A percentile compares a stretch with the other conserved stretches of the same genome.
Conservation (phyloP, 2,329 filamentous ascomycete genomes). For the Elsinoe necatrix region DNA sequence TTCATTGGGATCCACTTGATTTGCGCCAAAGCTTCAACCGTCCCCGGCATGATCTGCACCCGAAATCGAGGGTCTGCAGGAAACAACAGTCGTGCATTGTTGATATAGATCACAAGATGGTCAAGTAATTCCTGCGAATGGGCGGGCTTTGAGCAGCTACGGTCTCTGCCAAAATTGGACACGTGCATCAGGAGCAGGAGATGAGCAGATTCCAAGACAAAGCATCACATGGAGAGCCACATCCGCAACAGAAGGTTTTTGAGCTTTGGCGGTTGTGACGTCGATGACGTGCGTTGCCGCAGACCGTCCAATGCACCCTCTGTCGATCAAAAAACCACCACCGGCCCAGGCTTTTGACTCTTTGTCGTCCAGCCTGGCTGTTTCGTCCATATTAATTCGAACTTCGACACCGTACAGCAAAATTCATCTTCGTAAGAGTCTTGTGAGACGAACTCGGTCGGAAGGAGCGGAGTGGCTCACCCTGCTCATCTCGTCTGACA, state of each 20-base stretch:
- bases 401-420: not conserved
- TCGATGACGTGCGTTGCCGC: slow-evolving; percentile 7
- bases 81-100: not conserved
- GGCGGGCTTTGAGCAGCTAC: no score
- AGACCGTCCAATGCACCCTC: not conserved
- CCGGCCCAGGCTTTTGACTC: not conserved
- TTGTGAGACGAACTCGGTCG: not conserved
- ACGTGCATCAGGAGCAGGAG: not conserved
- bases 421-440: not conserved
- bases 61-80: slow-evolving; percentile 12
- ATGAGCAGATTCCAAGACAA: not conserved
- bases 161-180: not conserved
- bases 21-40: slow-evolving; percentile 9
- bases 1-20: slow-evolving; percentile 3
- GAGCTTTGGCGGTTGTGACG: slow-evolving; percentile 1
- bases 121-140: no score
- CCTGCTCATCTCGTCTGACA: not conserved
- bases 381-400: not conserved
- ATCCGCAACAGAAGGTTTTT: not conserved
- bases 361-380: not conserved
- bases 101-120: not conserved
- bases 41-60: slow-evolving; percentile 2
- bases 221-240: not conserved
- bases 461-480: slow-evolving; percentile 5
- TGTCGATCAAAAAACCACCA: slow-evolving; percentile 11